Evolutionary conservation across 306 rosid genomes (phyloP).

Genomic region (Begonia loranthoides): DNA sequence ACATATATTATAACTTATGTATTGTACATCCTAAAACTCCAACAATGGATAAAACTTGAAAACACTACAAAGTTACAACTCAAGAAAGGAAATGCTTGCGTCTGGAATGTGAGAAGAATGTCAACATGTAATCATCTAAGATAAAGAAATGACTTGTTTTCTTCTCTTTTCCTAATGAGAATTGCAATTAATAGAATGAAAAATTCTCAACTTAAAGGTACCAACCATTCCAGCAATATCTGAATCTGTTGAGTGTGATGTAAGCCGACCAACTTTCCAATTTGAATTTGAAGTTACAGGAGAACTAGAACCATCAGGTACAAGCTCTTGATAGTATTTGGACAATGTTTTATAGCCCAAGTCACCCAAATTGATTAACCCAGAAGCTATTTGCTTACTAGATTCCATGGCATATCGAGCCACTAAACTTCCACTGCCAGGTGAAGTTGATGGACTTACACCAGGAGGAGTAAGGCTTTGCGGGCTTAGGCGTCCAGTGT

Average conservation of each 20-base stretch:
- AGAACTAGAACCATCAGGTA: conserved; percentile 67
- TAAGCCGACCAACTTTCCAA: conserved; percentile 51
- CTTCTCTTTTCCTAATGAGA: no score
- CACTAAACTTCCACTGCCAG: conserved; percentile 42
- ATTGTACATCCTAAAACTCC: no score
- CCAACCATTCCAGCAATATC: conserved; percentile 82
- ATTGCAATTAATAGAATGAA: no score
- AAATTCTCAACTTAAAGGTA: conserved; percentile 9
- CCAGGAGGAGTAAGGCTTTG: conserved; percentile 55
- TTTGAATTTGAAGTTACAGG: conserved; percentile 52
- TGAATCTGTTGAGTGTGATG: conserved; percentile 34
- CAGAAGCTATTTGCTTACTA: conserved; percentile 72
- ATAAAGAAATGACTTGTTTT: no score
- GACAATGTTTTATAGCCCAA: conserved; percentile 31
- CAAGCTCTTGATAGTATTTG: conserved; percentile 64
- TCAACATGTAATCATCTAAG: no score
- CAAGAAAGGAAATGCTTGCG: no score
- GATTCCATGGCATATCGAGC: conserved; percentile 90
- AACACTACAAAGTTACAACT: no score
- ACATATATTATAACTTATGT: no score
- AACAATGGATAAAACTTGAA: no score
- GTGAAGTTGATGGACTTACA: conserved; percentile 68
- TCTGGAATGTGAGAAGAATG: no score
- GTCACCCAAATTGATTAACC: conserved; percentile 43
- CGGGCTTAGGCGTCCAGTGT: conserved; percentile 58